A percentile compares a stretch with the other conserved stretches of the same genome.
These are phyloP conservation scores for Blastomyces silverae DNA, from an alignment of 2,329 filamentous ascomycete species.

Conservation along the genomic window DNA sequence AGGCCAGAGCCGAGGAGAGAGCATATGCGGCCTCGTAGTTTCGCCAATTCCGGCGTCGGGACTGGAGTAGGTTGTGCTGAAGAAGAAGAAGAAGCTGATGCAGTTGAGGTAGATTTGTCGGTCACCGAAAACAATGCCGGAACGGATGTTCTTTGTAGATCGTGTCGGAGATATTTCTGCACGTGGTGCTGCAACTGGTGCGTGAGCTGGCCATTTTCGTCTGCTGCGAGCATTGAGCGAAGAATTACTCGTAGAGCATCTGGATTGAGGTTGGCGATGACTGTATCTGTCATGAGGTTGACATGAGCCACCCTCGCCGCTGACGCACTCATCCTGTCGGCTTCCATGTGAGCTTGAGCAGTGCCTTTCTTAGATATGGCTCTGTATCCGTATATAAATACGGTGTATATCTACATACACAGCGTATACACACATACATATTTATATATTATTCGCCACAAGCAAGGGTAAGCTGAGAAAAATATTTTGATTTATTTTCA, in stretches of 20 bases:
- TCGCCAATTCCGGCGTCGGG: slow-evolving; percentile 15
- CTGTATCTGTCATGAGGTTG: slow-evolving; percentile 20
- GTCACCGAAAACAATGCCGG: slow-evolving; percentile 10
- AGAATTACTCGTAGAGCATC: slow-evolving; percentile 16
- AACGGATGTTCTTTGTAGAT: slow-evolving; percentile 10
- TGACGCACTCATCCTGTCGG: background rate
- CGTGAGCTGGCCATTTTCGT: slow-evolving; percentile 17
- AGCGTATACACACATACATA: no score
- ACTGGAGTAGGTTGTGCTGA: background rate
- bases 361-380: background rate
- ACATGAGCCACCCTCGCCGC: slow-evolving; percentile 18
- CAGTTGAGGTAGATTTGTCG: background rate
- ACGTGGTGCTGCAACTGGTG: slow-evolving; percentile 15
- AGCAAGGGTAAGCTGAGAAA: background rate
- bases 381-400: no score
- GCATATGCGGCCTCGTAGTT: background rate
- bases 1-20: slow-evolving; percentile 17
- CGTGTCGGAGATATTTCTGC: slow-evolving; percentile 15
- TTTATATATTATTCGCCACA: no score
- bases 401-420: no score
- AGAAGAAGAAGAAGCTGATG: background rate
- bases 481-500: background rate
- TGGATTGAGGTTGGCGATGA: slow-evolving; percentile 18
- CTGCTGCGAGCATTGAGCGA: slow-evolving; percentile 18
- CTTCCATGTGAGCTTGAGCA: slow-evolving; percentile 1